phyloP scores from a whole-genome alignment of 2,329 filamentous ascomycete species.

The Monilinia fructicola region DNA sequence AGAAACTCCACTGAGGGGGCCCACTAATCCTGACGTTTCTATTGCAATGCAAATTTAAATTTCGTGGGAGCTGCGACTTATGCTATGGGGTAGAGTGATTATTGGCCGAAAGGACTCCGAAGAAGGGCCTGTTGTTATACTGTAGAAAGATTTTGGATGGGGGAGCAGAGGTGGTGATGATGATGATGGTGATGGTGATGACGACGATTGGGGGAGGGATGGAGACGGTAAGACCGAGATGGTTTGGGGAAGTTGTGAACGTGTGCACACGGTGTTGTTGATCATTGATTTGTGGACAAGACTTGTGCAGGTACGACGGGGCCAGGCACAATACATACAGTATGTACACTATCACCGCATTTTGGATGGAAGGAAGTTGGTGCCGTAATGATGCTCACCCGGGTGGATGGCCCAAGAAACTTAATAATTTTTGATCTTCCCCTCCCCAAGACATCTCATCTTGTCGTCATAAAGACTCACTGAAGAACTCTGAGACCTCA shows the following conservation, averaged over 20 bases:
- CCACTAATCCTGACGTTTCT: constrained; percentile 17
- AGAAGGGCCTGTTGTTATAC: constrained; percentile 22
- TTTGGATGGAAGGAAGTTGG: neutral
- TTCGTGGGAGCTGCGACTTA: neutral
- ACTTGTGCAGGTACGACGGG: constrained; percentile 11
- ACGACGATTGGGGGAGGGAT: neutral
- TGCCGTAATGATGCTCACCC: neutral
- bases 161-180: neutral
- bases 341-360: too few relatives aligned
- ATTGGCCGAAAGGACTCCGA: constrained; percentile 21
- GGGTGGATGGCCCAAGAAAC: neutral
- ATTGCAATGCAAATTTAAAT: constrained; percentile 18
- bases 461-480: constrained; percentile 14
- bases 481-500: neutral
- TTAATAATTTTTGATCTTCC: neutral
- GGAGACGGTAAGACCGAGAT: neutral
- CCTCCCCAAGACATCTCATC: neutral
- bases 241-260: neutral
- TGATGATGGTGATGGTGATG: neutral
- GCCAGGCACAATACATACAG: too few relatives aligned
- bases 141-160: neutral
- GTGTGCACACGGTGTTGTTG: too few relatives aligned
- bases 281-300: neutral
- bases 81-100: neutral
- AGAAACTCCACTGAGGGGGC: constrained; percentile 10